Evolutionary conservation across 495 filamentous ascomycete species (phyloP).

Genomic region (Xylaria acuta): DNA sequence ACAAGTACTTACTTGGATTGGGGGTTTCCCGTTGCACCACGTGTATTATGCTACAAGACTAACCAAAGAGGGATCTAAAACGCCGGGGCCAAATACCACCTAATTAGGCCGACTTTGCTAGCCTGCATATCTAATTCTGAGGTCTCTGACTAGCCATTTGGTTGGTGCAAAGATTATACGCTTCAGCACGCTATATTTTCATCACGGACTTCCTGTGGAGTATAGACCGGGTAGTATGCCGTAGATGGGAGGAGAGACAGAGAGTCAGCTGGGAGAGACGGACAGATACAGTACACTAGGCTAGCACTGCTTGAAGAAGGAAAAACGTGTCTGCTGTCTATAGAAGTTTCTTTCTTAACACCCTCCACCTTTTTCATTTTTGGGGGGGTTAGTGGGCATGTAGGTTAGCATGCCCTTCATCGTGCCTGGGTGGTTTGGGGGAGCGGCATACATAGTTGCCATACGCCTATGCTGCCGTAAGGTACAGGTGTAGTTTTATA

Average conservation of each 20-base stretch:
- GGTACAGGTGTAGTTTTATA: neutral
- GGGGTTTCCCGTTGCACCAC: neutral
- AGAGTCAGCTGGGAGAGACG: neutral
- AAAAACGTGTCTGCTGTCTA: neutral
- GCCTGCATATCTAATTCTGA: neutral
- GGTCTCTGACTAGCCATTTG: neutral
- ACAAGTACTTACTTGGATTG: neutral
- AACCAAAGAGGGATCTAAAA: neutral
- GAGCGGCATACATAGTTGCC: neutral
- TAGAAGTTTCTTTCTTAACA: neutral
- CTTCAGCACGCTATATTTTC: slow-evolving; percentile 5
- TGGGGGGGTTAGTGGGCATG: neutral
- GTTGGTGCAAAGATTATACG: slow-evolving; percentile 14
- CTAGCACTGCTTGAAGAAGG: neutral
- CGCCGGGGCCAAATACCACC: neutral
- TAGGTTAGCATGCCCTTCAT: neutral
- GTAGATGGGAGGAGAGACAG: neutral
- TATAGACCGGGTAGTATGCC: neutral
- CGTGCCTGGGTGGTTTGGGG: too few relatives aligned
- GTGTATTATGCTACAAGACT: neutral
- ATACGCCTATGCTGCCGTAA: neutral
- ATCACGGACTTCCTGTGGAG: neutral
- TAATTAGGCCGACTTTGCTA: slow-evolving; percentile 1
- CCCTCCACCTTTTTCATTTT: neutral
- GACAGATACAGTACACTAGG: neutral